phyloP scores from a whole-genome alignment of 2,329 filamentous ascomycete species.

The Lithohypha guttulata region DNA sequence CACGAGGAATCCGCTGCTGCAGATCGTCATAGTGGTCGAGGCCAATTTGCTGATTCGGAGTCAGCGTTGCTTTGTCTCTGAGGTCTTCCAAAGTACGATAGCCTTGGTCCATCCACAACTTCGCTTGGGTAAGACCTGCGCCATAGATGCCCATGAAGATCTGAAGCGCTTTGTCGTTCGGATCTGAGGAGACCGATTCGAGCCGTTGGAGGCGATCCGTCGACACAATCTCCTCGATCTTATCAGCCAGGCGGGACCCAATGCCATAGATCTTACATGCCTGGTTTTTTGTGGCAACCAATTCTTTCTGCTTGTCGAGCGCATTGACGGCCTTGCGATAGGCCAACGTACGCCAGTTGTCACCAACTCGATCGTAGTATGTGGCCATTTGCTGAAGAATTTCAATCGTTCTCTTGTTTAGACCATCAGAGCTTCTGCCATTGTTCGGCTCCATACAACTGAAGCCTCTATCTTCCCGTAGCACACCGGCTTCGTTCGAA shows the following conservation, averaged over 20 bases:
- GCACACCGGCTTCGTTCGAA: background rate
- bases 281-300: slow-evolving; percentile 58
- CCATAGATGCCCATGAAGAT: slow-evolving; percentile 71
- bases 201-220: slow-evolving; percentile 63
- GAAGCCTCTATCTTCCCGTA: slow-evolving; percentile 34
- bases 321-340: slow-evolving; percentile 71
- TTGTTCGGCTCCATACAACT: slow-evolving; percentile 51
- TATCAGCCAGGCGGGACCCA: slow-evolving; percentile 61
- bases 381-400: slow-evolving; percentile 63
- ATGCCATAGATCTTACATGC: slow-evolving; percentile 59
- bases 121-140: slow-evolving; percentile 59
- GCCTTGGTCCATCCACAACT: slow-evolving; percentile 66
- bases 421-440: slow-evolving; percentile 41
- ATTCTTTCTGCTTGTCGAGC: slow-evolving; percentile 53
- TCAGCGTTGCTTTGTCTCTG: slow-evolving; percentile 49
- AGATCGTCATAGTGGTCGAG: slow-evolving; percentile 74
- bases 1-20: slow-evolving; percentile 62
- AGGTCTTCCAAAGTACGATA: slow-evolving; percentile 66
- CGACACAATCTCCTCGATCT: slow-evolving; percentile 79
- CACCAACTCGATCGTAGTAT: slow-evolving; percentile 63
- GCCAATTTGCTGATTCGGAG: slow-evolving; percentile 60
- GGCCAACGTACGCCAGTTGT: slow-evolving; percentile 63
- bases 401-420: slow-evolving; percentile 66
- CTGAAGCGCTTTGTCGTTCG: slow-evolving; percentile 53
- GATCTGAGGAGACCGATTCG: slow-evolving; percentile 58